These are phyloP conservation scores for Bidens hawaiensis DNA, from an alignment of 140 eudicot genomes.

Conservation along the genomic window DNA sequence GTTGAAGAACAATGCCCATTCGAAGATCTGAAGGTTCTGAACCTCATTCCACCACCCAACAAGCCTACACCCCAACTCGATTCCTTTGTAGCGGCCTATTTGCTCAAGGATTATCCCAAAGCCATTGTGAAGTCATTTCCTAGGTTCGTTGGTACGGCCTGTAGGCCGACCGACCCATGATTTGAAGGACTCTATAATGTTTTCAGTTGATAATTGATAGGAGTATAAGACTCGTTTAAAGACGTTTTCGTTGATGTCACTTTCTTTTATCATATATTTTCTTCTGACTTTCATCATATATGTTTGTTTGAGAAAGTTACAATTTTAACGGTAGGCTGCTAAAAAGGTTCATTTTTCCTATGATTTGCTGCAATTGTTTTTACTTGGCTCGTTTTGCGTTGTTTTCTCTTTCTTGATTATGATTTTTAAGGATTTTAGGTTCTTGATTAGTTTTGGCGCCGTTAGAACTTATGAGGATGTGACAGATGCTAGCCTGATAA, in stretches of 20 bases:
- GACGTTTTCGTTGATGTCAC: not conserved
- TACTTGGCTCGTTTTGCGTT: too few relatives aligned
- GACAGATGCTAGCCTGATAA: too few relatives aligned
- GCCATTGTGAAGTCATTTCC: slow-evolving; percentile 19
- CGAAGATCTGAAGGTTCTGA: slow-evolving; percentile 22
- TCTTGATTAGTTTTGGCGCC: too few relatives aligned
- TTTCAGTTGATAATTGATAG: not conserved
- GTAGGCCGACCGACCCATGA: not conserved
- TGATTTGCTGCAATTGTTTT: too few relatives aligned
- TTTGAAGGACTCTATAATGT: not conserved
- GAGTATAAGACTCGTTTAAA: too few relatives aligned
- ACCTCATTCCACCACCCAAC: slow-evolving; percentile 32
- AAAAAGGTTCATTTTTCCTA: not conserved
- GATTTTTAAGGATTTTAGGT: too few relatives aligned
- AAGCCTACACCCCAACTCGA: slow-evolving; percentile 15
- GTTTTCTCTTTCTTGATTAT: too few relatives aligned
- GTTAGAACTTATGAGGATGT: too few relatives aligned
- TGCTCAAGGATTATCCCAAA: slow-evolving; percentile 18
- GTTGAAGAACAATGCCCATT: slow-evolving; percentile 20
- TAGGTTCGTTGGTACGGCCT: not conserved
- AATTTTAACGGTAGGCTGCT: not conserved
- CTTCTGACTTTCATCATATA: not conserved
- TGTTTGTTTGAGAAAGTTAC: too few relatives aligned
- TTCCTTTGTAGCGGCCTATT: slow-evolving; percentile 17
- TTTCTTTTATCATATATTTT: not conserved